A percentile compares a stretch with the other conserved stretches of the same genome.
Evolutionary conservation across 139 green algal species (phyloP).

Genomic region (Chlamydomonas asymmetrica): DNA sequence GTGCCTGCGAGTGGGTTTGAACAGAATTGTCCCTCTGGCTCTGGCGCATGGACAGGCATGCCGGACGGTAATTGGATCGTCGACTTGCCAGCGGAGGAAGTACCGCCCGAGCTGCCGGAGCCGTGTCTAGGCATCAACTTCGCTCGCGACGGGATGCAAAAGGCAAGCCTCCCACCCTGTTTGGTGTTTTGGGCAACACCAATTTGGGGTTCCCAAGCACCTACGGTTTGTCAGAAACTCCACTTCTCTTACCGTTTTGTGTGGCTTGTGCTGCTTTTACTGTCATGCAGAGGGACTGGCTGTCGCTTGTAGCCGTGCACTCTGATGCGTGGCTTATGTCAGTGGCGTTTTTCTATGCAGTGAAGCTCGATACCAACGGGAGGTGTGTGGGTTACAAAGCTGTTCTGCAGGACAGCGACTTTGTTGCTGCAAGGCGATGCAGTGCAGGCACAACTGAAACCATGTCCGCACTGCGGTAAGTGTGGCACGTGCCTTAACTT

Average conservation of each 20-base stretch:
- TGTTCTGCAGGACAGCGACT: background rate
- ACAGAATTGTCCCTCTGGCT: too few relatives aligned
- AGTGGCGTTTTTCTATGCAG: conserved; percentile 95
- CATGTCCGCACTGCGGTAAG: too few relatives aligned
- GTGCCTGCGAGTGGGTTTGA: background rate
- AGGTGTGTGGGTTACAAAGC: conserved; percentile 57
- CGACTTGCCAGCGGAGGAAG: conserved; percentile 92
- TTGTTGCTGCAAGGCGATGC: background rate
- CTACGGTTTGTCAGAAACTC: too few relatives aligned
- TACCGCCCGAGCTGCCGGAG: conserved; percentile 97
- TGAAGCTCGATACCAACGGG: conserved; percentile 83
- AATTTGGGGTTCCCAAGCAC: too few relatives aligned
- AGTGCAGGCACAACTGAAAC: background rate
- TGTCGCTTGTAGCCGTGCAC: conserved; percentile 96
- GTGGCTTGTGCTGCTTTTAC: too few relatives aligned
- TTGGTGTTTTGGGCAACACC: too few relatives aligned
- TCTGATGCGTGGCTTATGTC: conserved; percentile 94
- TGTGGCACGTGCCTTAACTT: too few relatives aligned
- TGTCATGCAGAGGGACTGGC: conserved; percentile 82
- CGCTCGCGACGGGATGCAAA: conserved; percentile 90
- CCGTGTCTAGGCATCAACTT: conserved; percentile 98
- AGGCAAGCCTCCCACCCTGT: too few relatives aligned
- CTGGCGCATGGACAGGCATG: too few relatives aligned
- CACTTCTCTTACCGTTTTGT: too few relatives aligned
- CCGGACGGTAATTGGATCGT: conserved; percentile 87